Evolutionary conservation across 345 rosid species (phyloP), one percentile per base, ranked within the genome.

Genomic region (Citrus cavaleriei): DNA sequence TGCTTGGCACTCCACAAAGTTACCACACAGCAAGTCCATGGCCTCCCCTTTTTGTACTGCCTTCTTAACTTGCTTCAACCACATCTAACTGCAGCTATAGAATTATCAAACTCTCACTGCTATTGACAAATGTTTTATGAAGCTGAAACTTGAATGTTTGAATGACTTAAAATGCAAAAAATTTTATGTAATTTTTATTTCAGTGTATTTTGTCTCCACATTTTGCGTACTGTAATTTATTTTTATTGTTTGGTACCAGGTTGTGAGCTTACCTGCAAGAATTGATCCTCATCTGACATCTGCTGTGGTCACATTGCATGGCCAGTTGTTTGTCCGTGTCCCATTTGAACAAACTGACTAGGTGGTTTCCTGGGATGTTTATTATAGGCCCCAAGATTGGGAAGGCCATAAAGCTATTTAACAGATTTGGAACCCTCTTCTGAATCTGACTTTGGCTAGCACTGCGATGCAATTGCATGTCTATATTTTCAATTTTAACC

Each of bases 281-380:
- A 91, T 91, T 8, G 93, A 90, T 69, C 90, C 95, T 10, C 91
- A 83, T 78, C 92, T 88, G 32, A 90, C 95, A 54, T 87, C 95
- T 5, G 93, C 95, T 1, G 93, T 91, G 70, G 95, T 91, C 59
- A 91, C 93, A 69, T 76, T 91, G 68, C 95, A 91, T 34, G 95
- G 95, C 12, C 95, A 90, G 78, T 73, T 91, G 78, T 88, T 86
- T 57, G 88, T 89, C n/a, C 90, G 95, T 22, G 95, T 87, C 28
- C 95, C 95, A 13, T 86, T 89, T 34, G 89, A 87, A 87, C 85
- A 75, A 55, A 62, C 85, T 0, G 86, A 79, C 68, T 77, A 79
- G 72, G 72, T 79, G 77, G 68, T 62, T 37, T 73, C 24, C 32
- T 7, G 66, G 54, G 75, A 24, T 73, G 32, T 69, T 18, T 14